Conservation (phyloP, 768 basidiomycete genomes). For the Xerocomellus chrysenteron region DNA sequence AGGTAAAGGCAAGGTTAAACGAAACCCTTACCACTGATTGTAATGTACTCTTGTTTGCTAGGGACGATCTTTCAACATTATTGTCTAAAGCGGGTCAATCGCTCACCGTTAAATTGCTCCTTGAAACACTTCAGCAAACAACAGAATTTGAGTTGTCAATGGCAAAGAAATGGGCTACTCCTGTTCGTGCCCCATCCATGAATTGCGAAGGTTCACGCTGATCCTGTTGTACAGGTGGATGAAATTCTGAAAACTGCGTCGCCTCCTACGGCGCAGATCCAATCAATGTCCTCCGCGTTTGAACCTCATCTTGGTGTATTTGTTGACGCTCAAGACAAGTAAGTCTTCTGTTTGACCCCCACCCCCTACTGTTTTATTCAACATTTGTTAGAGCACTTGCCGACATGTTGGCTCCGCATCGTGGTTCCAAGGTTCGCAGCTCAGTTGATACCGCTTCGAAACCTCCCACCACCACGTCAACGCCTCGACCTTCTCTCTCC, state of each 20-base stretch:
- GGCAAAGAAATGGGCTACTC: constrained; percentile 76
- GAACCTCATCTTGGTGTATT: constrained; percentile 92
- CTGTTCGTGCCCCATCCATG: constrained; percentile 44
- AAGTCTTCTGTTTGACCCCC: constrained; percentile 36
- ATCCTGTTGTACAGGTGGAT: constrained; percentile 45
- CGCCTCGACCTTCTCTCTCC: constrained; percentile 38
- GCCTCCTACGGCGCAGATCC: constrained; percentile 48
- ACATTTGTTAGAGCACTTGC: constrained; percentile 62
- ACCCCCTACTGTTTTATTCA: not conserved
- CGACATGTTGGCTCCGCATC: constrained; percentile 87
- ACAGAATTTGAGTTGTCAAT: constrained; percentile 86
- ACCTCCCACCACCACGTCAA: constrained; percentile 26
- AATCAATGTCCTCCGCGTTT: constrained; percentile 84
- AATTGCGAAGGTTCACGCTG: not conserved
- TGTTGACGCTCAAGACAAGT: constrained; percentile 95
- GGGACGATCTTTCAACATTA: constrained; percentile 81
- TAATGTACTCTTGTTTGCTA: constrained; percentile 26
- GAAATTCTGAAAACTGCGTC: constrained; percentile 61
- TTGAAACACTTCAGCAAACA: constrained; percentile 85
- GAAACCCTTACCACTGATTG: not conserved
- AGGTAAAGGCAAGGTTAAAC: constrained; percentile 45
- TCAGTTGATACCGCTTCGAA: constrained; percentile 60
- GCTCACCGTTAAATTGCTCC: constrained; percentile 71
- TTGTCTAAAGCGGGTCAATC: constrained; percentile 75
- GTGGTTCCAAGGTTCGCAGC: constrained; percentile 57